A percentile compares a stretch with the other conserved stretches of the same genome.
Conservation (phyloP, 805 yeast species). For the Candida verbasci region DNA sequence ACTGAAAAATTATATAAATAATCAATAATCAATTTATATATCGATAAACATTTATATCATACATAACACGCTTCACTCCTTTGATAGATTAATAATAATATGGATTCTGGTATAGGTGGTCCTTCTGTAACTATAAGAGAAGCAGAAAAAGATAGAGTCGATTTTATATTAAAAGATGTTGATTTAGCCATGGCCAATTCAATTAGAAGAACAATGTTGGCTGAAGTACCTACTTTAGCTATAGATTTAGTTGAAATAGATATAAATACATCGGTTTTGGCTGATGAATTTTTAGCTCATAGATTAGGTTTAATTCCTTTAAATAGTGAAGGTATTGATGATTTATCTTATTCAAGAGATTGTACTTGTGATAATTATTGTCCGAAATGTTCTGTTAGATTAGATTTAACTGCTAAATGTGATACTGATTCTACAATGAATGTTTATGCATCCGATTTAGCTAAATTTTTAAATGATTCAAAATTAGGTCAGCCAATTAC, state of each 20-base stretch:
- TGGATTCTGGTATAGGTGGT: conserved; percentile 36
- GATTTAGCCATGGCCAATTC: conserved; percentile 92
- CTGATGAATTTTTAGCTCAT: conserved; percentile 95
- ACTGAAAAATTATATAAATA: too few relatives aligned
- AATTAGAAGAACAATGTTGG: conserved; percentile 82
- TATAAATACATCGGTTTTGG: conserved; percentile 87
- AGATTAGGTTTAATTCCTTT: conserved; percentile 90
- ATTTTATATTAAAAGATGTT: conserved; percentile 80
- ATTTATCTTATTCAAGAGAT: conserved; percentile 83
- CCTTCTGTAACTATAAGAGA: conserved; percentile 88
- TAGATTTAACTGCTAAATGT: conserved; percentile 83
- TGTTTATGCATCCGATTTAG: conserved; percentile 78
- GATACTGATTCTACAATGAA: conserved; percentile 84
- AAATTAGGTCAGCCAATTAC: conserved; percentile 82
- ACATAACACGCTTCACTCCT: background rate
- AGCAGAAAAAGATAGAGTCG: conserved; percentile 82
- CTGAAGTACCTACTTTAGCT: conserved; percentile 96
- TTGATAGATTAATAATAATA: conserved; percentile 1
- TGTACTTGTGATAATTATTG: conserved; percentile 98
- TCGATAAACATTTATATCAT: background rate
- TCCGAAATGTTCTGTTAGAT: conserved; percentile 86
- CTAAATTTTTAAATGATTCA: conserved; percentile 41
- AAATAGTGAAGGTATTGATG: conserved; percentile 77
- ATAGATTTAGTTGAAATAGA: conserved; percentile 95
- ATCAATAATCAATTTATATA: background rate